Base-by-base conservation (phyloP, 805 yeast genomes). In the Ogataea trehalophila region DNA sequence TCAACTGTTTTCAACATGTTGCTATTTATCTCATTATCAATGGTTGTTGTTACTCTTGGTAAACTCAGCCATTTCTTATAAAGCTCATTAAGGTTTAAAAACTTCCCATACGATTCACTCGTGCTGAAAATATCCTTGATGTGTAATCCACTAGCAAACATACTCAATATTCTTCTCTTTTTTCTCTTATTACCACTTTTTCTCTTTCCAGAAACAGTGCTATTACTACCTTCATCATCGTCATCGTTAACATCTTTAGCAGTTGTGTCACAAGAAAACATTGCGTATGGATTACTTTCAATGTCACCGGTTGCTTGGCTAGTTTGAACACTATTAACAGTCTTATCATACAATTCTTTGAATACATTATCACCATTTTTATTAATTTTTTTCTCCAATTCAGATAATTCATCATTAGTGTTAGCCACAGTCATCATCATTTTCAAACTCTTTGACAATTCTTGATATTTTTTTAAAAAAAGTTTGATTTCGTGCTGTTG, bases 401-500 rank as follows among this genome's bases (percentile, higher is more conserved):
- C 48, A 23, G 26, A 15, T 5, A 45, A 11, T 39, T 49, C 47
- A 20, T 36, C 17, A 11, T 39, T 34, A 15, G 47, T 44, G 26
- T 47, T 42, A 35, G 45, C 35, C 3, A 54, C 9, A 11, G 51
- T 38, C 5, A 56, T 54, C 5, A 70, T 34, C 20, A 59, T 50
- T 5, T 50, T 44, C 17, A 66, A 54, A 26, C 11, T 26, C 31
- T 26, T 26, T 43, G 63, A 20, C 43, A 71, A 39, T 54, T 63
- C 37, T 63, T 64, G 17, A 56, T 77, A 80, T 44, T 78, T 74
- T 8, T 72, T 66, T 4, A 76, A 54, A 44, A 90, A 77, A 38
- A 61, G 53, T 17, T 69, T 68, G 8, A 86, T 72, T 60, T 90
- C 96, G 63, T 83, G 87, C 56, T 83, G 81, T 55, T 84, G 91